phyloP scores from a whole-genome alignment of 1,139 yeast genomes.

The Nakaseomyces delphensis region DNA sequence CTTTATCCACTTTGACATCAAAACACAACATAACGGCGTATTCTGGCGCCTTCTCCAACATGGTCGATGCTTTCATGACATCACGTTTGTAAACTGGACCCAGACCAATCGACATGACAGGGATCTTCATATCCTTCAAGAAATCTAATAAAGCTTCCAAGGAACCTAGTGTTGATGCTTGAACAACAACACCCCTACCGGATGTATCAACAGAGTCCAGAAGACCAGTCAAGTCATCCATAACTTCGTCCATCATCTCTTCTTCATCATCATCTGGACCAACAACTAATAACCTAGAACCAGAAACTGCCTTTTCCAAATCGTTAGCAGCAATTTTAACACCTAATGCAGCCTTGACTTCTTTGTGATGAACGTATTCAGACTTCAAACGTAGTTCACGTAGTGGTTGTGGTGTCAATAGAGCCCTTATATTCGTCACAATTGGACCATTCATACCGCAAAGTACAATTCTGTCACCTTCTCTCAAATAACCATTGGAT shows the following conservation, averaged over 20 bases:
- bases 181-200: slow-evolving; percentile 96
- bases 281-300: slow-evolving; percentile 89
- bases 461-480: slow-evolving; percentile 89
- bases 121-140: slow-evolving; percentile 97
- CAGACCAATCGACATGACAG: slow-evolving; percentile 95
- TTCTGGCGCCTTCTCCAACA: slow-evolving; percentile 95
- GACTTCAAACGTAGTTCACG: slow-evolving; percentile 94
- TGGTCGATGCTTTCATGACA: slow-evolving; percentile 93
- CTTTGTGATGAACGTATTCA: slow-evolving; percentile 90
- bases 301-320: slow-evolving; percentile 97
- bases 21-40: slow-evolving; percentile 95
- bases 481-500: slow-evolving; percentile 87
- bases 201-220: slow-evolving; percentile 89
- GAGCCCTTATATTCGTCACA: slow-evolving; percentile 92
- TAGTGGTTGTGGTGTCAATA: slow-evolving; percentile 94
- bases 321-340: slow-evolving; percentile 97
- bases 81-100: slow-evolving; percentile 98
- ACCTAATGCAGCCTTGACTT: slow-evolving; percentile 98
- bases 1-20: slow-evolving; percentile 94
- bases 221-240: slow-evolving; percentile 95
- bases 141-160: slow-evolving; percentile 93
- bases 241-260: slow-evolving; percentile 93
- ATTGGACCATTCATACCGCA: slow-evolving; percentile 99
- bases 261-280: slow-evolving; percentile 98
- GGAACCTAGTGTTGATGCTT: slow-evolving; percentile 97